Evolutionary conservation across 208 protist species (phyloP).

Genomic region (Crithidia fasciculata): DNA sequence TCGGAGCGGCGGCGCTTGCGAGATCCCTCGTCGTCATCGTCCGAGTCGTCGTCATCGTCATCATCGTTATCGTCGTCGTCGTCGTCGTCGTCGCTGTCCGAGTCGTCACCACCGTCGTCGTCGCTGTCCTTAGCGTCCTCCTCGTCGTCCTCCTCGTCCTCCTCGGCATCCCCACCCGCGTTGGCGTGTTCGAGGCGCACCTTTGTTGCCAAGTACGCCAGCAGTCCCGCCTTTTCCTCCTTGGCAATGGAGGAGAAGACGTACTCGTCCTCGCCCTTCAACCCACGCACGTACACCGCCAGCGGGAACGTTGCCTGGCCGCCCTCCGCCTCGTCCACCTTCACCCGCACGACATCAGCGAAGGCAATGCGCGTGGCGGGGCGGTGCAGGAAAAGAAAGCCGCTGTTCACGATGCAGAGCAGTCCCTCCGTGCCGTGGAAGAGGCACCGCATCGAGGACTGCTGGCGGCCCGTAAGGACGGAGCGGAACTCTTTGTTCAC

Average conservation of each 20-base stretch:
- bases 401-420: constrained; percentile 76
- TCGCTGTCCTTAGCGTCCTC: constrained; percentile 48
- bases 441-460: constrained; percentile 79
- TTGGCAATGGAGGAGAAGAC: constrained; percentile 76
- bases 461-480: constrained; percentile 42
- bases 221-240: constrained; percentile 65
- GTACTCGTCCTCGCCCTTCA: constrained; percentile 54
- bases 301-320: constrained; percentile 79
- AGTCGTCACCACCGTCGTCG: constrained; percentile 45
- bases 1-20: constrained; percentile 50
- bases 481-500: constrained; percentile 85
- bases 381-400: constrained; percentile 84
- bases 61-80: constrained; percentile 37
- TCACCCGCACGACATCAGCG: constrained; percentile 53
- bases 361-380: constrained; percentile 69
- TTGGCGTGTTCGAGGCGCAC: constrained; percentile 66
- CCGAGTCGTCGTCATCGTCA: constrained; percentile 32
- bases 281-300: constrained; percentile 47
- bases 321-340: constrained; percentile 77
- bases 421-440: constrained; percentile 76
- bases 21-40: constrained; percentile 24
- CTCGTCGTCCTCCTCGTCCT: constrained; percentile 47
- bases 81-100: constrained; percentile 28
- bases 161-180: constrained; percentile 57
- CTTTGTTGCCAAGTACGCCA: constrained; percentile 62